Base-by-base conservation (phyloP, 768 basidiomycete species). In the Phanerochaete carnosa region DNA sequence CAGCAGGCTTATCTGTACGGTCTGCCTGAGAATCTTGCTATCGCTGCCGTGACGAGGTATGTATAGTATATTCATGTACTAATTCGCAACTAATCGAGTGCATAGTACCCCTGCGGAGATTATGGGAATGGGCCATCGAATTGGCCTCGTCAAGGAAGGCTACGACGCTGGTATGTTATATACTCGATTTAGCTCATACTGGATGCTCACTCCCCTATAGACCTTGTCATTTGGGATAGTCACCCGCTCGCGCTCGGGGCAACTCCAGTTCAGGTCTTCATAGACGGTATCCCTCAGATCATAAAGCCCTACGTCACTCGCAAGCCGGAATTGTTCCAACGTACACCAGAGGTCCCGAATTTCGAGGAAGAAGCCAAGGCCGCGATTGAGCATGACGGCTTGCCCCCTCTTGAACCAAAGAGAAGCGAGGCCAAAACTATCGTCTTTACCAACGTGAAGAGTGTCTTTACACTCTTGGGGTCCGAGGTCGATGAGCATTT, bases 221-320 rank as follows among this genome's bases (percentile, higher is more conserved):
- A 83, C 66, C 45, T 82, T 25, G 80, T 83, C n/a, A 70, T 82
- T 13, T 90, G 89, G 88, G 87, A 90, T 60, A 83, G 83, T 3
- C 91, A 94, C 70, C 94, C 92, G 0, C 79, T 95, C 26, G 68
- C 82, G 0, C 77, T 94, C 3, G 92, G 92, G 23, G 88, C 92
- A 0, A 93, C 91, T 1, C 93, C 94, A 0, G 72, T 76, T 3
- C 92, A 94, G 66, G 91, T 93, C 0, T 92, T 82, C 71, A 87
- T 94, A 57, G 94, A 95, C 64, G 93, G 93, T 12, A 88, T 94
- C 58, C 70, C 85, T 0, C 94, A 95, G 70, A 68, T 75, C 79
- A 19, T 54, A 3, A 26, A 68, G 2, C 75, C 85, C 0, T 61
- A 74, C 37, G 61, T 71, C 1, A 55, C 75, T 1, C 55, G 62